Evolutionary conservation across 2,329 filamentous ascomycete genomes (phyloP), one percentile per base, ranked within the genome.

Genomic region (Nigrograna mackinnonii): DNA sequence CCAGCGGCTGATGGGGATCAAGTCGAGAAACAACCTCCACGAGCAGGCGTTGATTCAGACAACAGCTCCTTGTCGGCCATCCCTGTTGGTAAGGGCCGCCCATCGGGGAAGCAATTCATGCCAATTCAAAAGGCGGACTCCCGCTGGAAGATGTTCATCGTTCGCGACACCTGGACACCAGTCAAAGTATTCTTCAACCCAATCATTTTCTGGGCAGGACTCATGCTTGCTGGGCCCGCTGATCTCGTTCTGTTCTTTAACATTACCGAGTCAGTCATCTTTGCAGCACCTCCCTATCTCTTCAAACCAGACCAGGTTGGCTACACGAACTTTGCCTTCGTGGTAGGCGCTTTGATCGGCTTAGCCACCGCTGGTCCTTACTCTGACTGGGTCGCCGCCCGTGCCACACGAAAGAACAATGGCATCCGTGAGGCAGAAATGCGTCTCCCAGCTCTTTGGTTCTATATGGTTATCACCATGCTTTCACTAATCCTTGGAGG

Each of bases 401-500:
- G 72, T 13, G 71, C 75, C 1, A 83, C 80, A 6, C 68, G 64
- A 37, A 72, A 70, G 50, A 83, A 83, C 46, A 58, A 69, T 1
- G 79, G 79, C 1, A 72, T 83, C 35, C 69, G 80, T 37, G 80
- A 83, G 60, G 74, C 79, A 0, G 79, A 83, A 53, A 82, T 83
- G 79, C 69, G 79, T 18, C 54, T 83, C 37, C 73, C 74, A 0
- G 60, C 60, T 1, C 37, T 66, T 9, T 53, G 54, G 43, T 76
- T 79, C 1, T 80, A 77, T 50, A 60, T 79, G 52, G 58, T 80
- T 20, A 73, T 78, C 12, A 75, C 78, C 3, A 64, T 77, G 19
- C 58, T 79, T 19, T 75, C 73, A 2, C 67, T 72, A 41, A 66
- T 75, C 7, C 61, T 79, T 3, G 78, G 76, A 20, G 73, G 71